These are phyloP conservation scores for Rhodotorula sp. DNA, from an alignment of 1,284 basidiomycete species.

Conservation along the genomic window DNA sequence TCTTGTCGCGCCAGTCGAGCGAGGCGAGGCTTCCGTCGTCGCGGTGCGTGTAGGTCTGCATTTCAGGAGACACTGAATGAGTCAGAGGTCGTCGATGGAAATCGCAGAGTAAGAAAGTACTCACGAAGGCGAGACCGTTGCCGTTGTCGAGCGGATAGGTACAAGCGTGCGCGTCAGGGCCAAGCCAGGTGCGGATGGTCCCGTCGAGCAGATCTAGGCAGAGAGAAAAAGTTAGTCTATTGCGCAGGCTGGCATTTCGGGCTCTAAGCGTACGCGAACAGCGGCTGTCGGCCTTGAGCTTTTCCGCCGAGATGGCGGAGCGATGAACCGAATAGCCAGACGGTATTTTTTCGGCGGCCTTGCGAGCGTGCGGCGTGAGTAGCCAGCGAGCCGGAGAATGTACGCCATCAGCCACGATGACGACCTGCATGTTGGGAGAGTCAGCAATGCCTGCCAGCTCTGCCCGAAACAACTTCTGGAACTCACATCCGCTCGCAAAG, in stretches of 20 bases:
- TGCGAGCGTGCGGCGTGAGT: slow-evolving; percentile 5
- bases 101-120: too few relatives aligned
- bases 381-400: slow-evolving; percentile 17
- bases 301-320: not conserved
- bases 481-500: slow-evolving; percentile 20
- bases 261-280: not conserved
- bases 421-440: not conserved
- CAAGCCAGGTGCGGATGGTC: slow-evolving; percentile 30
- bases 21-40: slow-evolving; percentile 1
- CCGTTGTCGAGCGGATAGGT: slow-evolving; percentile 27
- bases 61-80: too few relatives aligned
- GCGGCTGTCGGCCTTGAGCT: not conserved
- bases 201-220: slow-evolving; percentile 30
- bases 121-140: slow-evolving; percentile 19
- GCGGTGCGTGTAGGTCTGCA: slow-evolving; percentile 28
- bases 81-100: not conserved
- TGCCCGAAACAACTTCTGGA: too few relatives aligned
- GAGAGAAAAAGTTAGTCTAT: too few relatives aligned
- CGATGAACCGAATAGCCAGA: slow-evolving; percentile 22
- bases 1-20: slow-evolving; percentile 20
- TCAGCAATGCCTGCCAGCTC: too few relatives aligned
- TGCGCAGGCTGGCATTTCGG: too few relatives aligned
- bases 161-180: slow-evolving; percentile 20
- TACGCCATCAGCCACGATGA: slow-evolving; percentile 28
- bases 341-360: not conserved